A percentile compares a stretch with the other conserved stretches of the same genome.
Evolutionary conservation across 768 basidiomycete genomes (phyloP).

Genomic region (Boletus pseudo-olivaceus): DNA sequence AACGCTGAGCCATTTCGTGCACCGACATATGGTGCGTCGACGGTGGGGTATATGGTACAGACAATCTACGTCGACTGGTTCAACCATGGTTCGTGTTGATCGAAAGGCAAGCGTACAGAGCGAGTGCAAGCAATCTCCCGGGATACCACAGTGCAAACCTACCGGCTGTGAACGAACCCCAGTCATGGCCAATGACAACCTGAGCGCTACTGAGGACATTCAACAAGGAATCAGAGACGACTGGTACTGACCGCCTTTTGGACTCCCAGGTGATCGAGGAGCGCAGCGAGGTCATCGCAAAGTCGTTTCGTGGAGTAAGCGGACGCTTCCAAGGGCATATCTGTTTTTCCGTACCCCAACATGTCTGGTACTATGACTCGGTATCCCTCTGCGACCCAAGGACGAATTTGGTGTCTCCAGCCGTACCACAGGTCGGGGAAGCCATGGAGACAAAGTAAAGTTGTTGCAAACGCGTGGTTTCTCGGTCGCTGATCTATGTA

Average conservation of each 20-base stretch:
- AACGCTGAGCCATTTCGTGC: conserved; percentile 45
- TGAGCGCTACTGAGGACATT: conserved; percentile 12
- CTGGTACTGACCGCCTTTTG: conserved; percentile 47
- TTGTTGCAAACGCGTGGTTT: conserved; percentile 36
- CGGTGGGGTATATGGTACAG: conserved; percentile 66
- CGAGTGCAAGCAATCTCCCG: conserved; percentile 52
- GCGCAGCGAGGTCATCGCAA: conserved; percentile 58
- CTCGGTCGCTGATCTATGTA: conserved; percentile 67
- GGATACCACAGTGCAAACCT: conserved; percentile 76
- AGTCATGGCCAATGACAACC: conserved; percentile 79
- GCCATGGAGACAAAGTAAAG: conserved; percentile 74
- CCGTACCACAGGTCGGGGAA: conserved; percentile 76
- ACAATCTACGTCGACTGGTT: conserved; percentile 44
- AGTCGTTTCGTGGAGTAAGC: conserved; percentile 61
- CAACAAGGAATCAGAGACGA: not conserved
- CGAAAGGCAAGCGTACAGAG: conserved; percentile 44
- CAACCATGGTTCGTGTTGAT: not conserved
- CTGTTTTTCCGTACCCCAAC: conserved; percentile 62
- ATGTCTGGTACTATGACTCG: conserved; percentile 54
- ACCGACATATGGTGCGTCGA: conserved; percentile 45
- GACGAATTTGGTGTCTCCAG: conserved; percentile 70
- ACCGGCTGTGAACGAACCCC: conserved; percentile 64
- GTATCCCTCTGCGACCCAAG: conserved; percentile 60
- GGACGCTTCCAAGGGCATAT: conserved; percentile 52
- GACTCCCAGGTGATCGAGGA: conserved; percentile 56